phyloP scores from a whole-genome alignment of 495 filamentous ascomycete species.

The Tirmania nivea region DNA sequence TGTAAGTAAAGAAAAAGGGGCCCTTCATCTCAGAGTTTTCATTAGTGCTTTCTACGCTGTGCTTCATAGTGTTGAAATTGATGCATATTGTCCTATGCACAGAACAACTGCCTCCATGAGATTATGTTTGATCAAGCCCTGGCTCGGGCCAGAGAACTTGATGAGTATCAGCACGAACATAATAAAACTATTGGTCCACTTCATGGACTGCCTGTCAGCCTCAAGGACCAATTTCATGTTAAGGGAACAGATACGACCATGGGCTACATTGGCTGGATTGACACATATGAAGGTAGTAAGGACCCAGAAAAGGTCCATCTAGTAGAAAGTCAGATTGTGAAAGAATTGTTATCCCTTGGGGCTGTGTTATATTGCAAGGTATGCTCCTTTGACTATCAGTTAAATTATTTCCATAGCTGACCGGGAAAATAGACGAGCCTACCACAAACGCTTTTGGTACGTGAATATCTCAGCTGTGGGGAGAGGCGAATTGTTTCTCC shows the following conservation, averaged over 20 bases:
- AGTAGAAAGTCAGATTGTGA: slow-evolving; percentile 9
- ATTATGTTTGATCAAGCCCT: slow-evolving; percentile 42
- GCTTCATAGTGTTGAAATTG: too few species aligned
- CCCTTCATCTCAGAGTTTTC: too few species aligned
- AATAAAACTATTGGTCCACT: slow-evolving; percentile 26
- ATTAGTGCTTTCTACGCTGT: too few species aligned
- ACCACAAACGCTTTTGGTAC: not conserved
- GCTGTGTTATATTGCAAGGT: slow-evolving; percentile 8
- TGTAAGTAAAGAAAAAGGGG: not conserved
- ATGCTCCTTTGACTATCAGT: not conserved
- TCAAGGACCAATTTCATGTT: slow-evolving; percentile 55
- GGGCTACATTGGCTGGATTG: slow-evolving; percentile 28
- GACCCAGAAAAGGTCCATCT: slow-evolving; percentile 5
- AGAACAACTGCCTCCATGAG: slow-evolving; percentile 40
- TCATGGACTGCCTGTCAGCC: slow-evolving; percentile 42
- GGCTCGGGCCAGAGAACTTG: slow-evolving; percentile 34
- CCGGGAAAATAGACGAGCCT: not conserved
- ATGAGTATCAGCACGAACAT: slow-evolving; percentile 31
- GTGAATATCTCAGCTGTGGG: not conserved
- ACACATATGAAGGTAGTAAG: slow-evolving; percentile 2
- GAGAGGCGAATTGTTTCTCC: too few species aligned
- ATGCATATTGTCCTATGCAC: not conserved
- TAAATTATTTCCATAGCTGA: too few species aligned
- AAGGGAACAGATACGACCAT: slow-evolving; percentile 42
- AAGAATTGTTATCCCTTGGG: slow-evolving; percentile 10